Conservation (phyloP, 768 basidiomycete genomes). For the Tremella mesenterica region DNA sequence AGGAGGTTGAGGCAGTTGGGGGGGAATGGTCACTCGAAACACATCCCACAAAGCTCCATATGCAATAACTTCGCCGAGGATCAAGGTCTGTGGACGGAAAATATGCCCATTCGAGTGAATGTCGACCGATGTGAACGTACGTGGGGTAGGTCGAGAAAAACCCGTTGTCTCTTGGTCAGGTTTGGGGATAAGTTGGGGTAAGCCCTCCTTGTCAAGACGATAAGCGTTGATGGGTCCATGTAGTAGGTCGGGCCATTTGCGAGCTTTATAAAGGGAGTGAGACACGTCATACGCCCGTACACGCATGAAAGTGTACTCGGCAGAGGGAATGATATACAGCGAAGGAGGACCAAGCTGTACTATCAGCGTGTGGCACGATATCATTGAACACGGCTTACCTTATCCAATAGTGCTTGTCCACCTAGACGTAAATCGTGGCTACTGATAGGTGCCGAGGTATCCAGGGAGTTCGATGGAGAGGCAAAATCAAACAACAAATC, state of each 20-base stretch:
- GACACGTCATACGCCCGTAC: not conserved
- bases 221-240: not conserved
- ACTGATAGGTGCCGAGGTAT: too few relatives aligned
- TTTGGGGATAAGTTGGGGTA: not conserved
- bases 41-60: not conserved
- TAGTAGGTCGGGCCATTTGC: not conserved
- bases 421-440: too few relatives aligned
- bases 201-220: not conserved
- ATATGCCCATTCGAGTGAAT: not conserved
- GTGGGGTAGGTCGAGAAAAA: not conserved
- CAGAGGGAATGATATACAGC: not conserved
- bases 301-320: not conserved
- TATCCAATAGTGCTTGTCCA: too few relatives aligned
- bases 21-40: not conserved
- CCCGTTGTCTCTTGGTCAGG: not conserved
- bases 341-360: not conserved
- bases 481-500: not conserved
- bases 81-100: not conserved
- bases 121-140: not conserved
- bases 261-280: not conserved
- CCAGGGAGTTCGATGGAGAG: not conserved
- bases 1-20: not conserved
- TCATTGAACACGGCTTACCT: not conserved
- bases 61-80: not conserved
- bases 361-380: not conserved